Evolutionary conservation across 2,329 filamentous ascomycete genomes (phyloP).

Genomic region (Epichloe gansuensis): DNA sequence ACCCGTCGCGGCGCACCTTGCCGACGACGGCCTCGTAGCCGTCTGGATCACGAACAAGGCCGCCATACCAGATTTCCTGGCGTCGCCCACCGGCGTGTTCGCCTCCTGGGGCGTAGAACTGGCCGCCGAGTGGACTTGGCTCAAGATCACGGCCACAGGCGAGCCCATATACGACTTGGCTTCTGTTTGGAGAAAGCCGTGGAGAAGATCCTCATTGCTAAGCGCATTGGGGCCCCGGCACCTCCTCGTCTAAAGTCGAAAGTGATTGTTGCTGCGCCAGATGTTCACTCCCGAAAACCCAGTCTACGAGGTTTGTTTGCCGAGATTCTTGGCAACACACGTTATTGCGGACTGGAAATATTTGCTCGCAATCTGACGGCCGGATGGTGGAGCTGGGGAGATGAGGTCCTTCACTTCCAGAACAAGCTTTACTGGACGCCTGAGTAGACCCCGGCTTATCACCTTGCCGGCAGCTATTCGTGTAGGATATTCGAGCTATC

Average conservation of each 20-base stretch:
- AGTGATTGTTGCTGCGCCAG: slow-evolving; percentile 58
- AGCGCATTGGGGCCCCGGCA: slow-evolving; percentile 22
- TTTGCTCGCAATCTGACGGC: slow-evolving; percentile 64
- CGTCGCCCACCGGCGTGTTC: slow-evolving; percentile 44
- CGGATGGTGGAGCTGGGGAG: slow-evolving; percentile 70
- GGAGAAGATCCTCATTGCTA: slow-evolving; percentile 59
- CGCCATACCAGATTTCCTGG: slow-evolving; percentile 43
- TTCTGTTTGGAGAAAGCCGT: slow-evolving; percentile 59
- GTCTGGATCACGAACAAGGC: slow-evolving; percentile 71
- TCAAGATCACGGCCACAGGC: slow-evolving; percentile 56
- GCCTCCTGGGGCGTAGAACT: slow-evolving; percentile 53
- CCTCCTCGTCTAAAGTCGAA: slow-evolving; percentile 24
- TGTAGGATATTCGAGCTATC: no score
- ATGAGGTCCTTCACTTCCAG: slow-evolving; percentile 62
- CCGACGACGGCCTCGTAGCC: slow-evolving; percentile 45
- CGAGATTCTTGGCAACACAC: slow-evolving; percentile 32
- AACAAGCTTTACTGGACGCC: slow-evolving; percentile 37
- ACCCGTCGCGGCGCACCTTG: slow-evolving; percentile 44
- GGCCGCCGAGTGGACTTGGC: slow-evolving; percentile 64
- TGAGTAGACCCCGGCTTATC: not conserved
- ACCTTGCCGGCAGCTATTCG: not conserved
- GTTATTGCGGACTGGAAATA: slow-evolving; percentile 55
- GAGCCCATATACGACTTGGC: slow-evolving; percentile 52
- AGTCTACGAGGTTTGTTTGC: slow-evolving; percentile 52
- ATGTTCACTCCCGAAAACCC: slow-evolving; percentile 70